Evolutionary conservation across 345 rosid genomes (phyloP).

Genomic region (Microthlaspi erraticum): DNA sequence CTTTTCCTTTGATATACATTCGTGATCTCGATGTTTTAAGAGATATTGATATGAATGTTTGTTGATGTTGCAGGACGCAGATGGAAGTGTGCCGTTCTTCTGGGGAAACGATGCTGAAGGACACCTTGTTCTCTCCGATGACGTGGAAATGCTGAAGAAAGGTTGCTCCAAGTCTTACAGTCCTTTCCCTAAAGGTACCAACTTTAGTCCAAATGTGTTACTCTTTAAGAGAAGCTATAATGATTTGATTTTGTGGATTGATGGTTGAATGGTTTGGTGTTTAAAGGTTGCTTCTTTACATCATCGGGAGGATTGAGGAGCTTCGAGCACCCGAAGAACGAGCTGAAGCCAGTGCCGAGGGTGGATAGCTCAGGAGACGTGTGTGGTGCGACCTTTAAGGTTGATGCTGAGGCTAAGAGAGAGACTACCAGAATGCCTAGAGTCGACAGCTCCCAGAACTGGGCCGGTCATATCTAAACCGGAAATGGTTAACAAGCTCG

Average conservation of each 20-base stretch:
- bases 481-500: constrained; percentile 10
- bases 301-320: constrained; percentile 92
- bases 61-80: constrained; percentile 66
- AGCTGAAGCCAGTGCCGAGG: constrained; percentile 88
- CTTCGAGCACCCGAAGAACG: constrained; percentile 84
- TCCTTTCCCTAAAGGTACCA: constrained; percentile 87
- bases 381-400: constrained; percentile 82
- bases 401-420: constrained; percentile 76
- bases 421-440: constrained; percentile 73
- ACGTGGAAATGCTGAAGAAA: constrained; percentile 50
- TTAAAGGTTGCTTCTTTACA: constrained; percentile 88
- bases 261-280: constrained; percentile 22
- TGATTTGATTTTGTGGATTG: background rate
- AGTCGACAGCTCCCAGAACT: constrained; percentile 87
- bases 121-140: constrained; percentile 69
- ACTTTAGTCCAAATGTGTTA: background rate
- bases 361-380: constrained; percentile 90
- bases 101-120: constrained; percentile 92
- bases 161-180: constrained; percentile 68
- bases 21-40: background rate
- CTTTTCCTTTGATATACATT: background rate
- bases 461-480: constrained; percentile 62
- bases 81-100: constrained; percentile 84
- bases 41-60: background rate
- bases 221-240: background rate